Evolutionary conservation across 108 stramenopile genomes (phyloP).

Genomic region (Cyclostephanos invisitatus): DNA sequence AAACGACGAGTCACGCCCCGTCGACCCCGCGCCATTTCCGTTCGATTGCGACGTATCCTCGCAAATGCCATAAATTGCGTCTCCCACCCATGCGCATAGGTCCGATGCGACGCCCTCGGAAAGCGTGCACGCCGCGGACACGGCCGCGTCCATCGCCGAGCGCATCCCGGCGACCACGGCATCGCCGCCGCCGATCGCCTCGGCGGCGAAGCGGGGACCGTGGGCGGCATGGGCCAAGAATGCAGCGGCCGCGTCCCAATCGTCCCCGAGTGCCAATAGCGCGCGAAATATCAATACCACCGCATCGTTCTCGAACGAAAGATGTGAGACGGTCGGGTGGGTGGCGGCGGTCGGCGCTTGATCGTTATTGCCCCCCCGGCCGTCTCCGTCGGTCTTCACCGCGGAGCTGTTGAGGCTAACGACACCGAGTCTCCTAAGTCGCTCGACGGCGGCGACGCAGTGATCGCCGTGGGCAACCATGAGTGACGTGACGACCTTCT

Average conservation of each 20-base stretch:
- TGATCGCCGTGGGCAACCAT: slow-evolving; percentile 42
- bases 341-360: slow-evolving; percentile 3
- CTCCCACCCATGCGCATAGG: slow-evolving; percentile 34
- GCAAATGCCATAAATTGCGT: slow-evolving; percentile 7
- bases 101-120: slow-evolving; percentile 38
- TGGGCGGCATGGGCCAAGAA: slow-evolving; percentile 38
- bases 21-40: background rate
- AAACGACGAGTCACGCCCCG: background rate
- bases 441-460: slow-evolving; percentile 27
- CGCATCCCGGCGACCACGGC: slow-evolving; percentile 11
- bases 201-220: slow-evolving; percentile 13
- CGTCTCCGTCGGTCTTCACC: background rate
- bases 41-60: background rate
- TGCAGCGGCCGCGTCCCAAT: slow-evolving; percentile 30
- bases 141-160: slow-evolving; percentile 24
- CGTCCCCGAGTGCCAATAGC: slow-evolving; percentile 25
- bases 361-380: background rate
- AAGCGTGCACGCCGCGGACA: slow-evolving; percentile 35
- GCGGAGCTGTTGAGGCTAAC: slow-evolving; percentile 41
- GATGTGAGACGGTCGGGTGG: background rate
- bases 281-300: slow-evolving; percentile 33
- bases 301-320: slow-evolving; percentile 29
- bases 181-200: background rate
- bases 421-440: slow-evolving; percentile 46
- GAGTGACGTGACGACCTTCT: slow-evolving; percentile 11